Conservation (phyloP, 2,329 filamentous ascomycete species). For the Incumbomyces delicatus region DNA sequence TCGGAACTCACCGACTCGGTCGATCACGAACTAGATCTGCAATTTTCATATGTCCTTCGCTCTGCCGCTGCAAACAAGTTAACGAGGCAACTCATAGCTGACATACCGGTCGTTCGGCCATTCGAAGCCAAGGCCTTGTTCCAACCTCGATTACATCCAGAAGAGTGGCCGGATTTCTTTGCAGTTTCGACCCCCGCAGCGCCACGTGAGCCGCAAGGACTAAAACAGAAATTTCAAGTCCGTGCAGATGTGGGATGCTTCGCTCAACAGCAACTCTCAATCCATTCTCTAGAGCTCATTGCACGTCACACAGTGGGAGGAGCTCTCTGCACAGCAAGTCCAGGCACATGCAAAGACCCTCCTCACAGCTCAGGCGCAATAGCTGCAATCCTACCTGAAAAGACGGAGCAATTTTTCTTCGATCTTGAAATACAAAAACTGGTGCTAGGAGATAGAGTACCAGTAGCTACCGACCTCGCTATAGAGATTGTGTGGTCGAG, state of each 20-base stretch:
- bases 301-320: slow-evolving; percentile 53
- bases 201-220: slow-evolving; percentile 41
- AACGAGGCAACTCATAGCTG: slow-evolving; percentile 59
- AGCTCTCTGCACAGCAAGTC: slow-evolving; percentile 45
- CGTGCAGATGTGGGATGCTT: slow-evolving; percentile 65
- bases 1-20: slow-evolving; percentile 42
- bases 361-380: not conserved
- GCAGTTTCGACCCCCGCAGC: slow-evolving; percentile 9
- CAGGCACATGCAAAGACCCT: not conserved
- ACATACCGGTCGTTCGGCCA: slow-evolving; percentile 65
- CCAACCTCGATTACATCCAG: slow-evolving; percentile 63
- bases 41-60: slow-evolving; percentile 65
- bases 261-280: slow-evolving; percentile 51
- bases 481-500: slow-evolving; percentile 72
- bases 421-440: slow-evolving; percentile 64
- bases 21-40: slow-evolving; percentile 60
- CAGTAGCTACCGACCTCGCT: slow-evolving; percentile 63
- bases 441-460: slow-evolving; percentile 70
- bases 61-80: slow-evolving; percentile 75
- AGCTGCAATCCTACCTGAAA: slow-evolving; percentile 49
- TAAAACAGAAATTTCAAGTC: slow-evolving; percentile 74
- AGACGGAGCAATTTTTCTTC: slow-evolving; percentile 63
- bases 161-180: slow-evolving; percentile 84
- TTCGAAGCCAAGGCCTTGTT: slow-evolving; percentile 92
- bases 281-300: slow-evolving; percentile 56